A percentile compares a stretch with the other conserved stretches of the same genome.
Conservation (phyloP, 164 flowering plant genomes). For the Euptelea pleiosperma region DNA sequence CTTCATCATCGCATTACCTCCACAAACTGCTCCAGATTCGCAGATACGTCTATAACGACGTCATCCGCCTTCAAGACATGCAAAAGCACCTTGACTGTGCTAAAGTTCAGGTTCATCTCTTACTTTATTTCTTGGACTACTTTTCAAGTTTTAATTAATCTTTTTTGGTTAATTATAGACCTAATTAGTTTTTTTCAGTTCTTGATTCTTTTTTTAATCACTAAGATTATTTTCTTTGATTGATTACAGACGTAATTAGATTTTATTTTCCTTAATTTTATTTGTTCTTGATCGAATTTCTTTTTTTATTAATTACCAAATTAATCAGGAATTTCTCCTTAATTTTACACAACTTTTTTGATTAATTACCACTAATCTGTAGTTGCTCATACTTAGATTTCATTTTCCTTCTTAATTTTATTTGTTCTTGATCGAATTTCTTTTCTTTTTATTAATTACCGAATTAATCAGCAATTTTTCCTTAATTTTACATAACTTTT, state of each 20-base stretch:
- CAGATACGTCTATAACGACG: slow-evolving; percentile 67
- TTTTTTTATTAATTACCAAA: neutral
- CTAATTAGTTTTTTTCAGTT: neutral
- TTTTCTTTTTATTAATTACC: neutral
- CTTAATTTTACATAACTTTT: no score
- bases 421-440: no score
- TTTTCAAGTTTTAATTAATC: no score
- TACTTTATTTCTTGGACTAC: no score
- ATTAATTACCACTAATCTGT: no score
- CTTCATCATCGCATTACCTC: slow-evolving; percentile 22
- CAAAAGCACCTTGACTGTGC: slow-evolving; percentile 58
- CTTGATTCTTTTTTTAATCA: no score
- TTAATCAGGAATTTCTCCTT: neutral
- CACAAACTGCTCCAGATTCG: slow-evolving; percentile 58
- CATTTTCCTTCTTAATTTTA: no score
- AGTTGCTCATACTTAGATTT: neutral
- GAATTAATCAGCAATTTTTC: neutral
- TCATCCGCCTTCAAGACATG: slow-evolving; percentile 56
- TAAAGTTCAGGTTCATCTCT: slow-evolving; percentile 65
- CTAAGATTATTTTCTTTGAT: no score
- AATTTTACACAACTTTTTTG: no score
- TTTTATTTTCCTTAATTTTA: no score
- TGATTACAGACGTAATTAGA: neutral
- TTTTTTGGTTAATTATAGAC: neutral
- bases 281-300: no score